These are phyloP conservation scores for Aspergillus carlsbadensis DNA, from an alignment of 495 filamentous ascomycete genomes.

Conservation along the genomic window DNA sequence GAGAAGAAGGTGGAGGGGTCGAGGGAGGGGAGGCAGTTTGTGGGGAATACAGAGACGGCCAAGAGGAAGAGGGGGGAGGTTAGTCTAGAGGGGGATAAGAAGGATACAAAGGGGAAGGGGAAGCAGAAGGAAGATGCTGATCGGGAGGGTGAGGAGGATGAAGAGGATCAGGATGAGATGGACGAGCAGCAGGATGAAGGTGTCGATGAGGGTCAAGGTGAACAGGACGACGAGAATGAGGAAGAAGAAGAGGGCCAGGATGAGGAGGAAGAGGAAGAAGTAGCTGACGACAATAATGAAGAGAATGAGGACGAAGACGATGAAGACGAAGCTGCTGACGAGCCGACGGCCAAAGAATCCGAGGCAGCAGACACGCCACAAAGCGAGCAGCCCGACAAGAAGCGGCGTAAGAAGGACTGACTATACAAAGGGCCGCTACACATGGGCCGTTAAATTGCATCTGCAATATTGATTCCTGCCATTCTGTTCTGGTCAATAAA, in stretches of 20 bases:
- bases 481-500: too few relatives aligned
- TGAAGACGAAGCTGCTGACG: neutral
- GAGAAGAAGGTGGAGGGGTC: constrained; percentile 41
- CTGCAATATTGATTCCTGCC: too few relatives aligned
- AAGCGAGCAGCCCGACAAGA: constrained; percentile 2
- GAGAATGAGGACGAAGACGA: constrained; percentile 23
- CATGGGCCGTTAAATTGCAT: too few relatives aligned
- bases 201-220: constrained; percentile 13
- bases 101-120: constrained; percentile 18
- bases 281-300: constrained; percentile 13
- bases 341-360: neutral
- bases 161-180: neutral
- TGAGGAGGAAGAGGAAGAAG: constrained; percentile 18
- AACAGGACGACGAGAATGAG: constrained; percentile 18
- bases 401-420: constrained; percentile 8
- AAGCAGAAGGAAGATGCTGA: neutral
- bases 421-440: too few relatives aligned
- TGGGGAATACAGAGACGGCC: constrained; percentile 40
- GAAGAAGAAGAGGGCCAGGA: constrained; percentile 20
- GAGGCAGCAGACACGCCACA: neutral
- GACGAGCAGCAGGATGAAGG: constrained; percentile 17
- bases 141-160: constrained; percentile 1
- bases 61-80: constrained; percentile 35
- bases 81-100: constrained; percentile 19
- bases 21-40: constrained; percentile 46